Evolutionary conservation across 345 rosid genomes (phyloP).

Genomic region (Clausena lansium): DNA sequence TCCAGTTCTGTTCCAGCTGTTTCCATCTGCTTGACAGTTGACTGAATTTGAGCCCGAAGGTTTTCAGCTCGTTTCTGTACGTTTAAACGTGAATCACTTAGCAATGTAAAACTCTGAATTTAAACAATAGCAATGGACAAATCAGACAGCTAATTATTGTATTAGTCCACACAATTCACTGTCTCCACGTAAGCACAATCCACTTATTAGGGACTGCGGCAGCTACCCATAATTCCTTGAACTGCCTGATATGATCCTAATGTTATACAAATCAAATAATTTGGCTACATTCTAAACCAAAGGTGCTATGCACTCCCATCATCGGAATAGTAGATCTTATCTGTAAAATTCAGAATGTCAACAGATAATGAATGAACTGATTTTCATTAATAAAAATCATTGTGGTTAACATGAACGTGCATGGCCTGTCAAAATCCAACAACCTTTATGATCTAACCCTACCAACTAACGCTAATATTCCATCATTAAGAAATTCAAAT

Average conservation of each 20-base stretch:
- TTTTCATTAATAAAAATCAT: neutral
- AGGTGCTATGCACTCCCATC: neutral
- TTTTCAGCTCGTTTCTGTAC: constrained; percentile 71
- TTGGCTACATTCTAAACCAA: neutral
- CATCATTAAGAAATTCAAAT: neutral
- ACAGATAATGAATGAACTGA: neutral
- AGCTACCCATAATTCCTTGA: neutral
- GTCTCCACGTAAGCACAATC: neutral
- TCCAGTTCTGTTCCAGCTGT: constrained; percentile 86
- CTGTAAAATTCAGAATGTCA: neutral
- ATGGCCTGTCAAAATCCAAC: neutral
- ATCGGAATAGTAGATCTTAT: neutral
- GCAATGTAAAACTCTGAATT: neutral
- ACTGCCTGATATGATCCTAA: neutral
- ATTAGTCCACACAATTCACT: neutral
- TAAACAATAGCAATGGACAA: neutral
- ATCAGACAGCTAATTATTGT: neutral
- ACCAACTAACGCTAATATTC: neutral
- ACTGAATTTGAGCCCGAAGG: constrained; percentile 72
- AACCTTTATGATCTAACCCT: neutral
- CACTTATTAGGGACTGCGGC: neutral
- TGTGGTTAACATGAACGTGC: neutral
- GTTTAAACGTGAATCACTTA: constrained; percentile 19
- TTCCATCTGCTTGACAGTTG: constrained; percentile 79
- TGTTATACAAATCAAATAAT: neutral